Evolutionary conservation across 1,139 yeast species (phyloP), one percentile per base, ranked within the genome.

Genomic region (Saccharomycopsis phalli): DNA sequence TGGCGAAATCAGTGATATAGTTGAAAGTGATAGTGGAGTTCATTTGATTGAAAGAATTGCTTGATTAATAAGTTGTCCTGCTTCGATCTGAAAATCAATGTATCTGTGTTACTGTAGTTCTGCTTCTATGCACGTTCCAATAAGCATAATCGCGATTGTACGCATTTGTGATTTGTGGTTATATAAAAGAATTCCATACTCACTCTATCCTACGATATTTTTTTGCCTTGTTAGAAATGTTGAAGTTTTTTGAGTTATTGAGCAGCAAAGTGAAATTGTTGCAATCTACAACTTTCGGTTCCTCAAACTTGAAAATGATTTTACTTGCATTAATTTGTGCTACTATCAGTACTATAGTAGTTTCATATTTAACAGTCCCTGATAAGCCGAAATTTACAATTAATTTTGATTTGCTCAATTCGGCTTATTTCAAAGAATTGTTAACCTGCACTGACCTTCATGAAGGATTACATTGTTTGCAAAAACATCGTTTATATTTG

Each of bases 11-110:
- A 81, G 94, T 54, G 82, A 76, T 40, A 74, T 87, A 18, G 80
- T 91, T 11, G 96, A 87, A 60, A 76, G 91, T 11, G 94, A 82
- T 51, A 81, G 94, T 52, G 98, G 98, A 16, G 78, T 86, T 40
- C 98, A 91, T 57, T 60, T 91, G 49, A 77, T 91, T 53, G 81
- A 82, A 60, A 71, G 98, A 58, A 81, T 91, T 2, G 95, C 79
- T 8, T 82, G 56, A 37, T 20, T 3, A 22, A 10, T 10, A 10
- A 22, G 25, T 6, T 7, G 6, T 22, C 10, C 10, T 7, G 25
- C 25, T 6, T 22, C 6, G 25, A 7, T 22, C 10, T 22, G 25
- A 22, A 10, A 10, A 22, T 22, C 25, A 6, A 10, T 10, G 10
- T 10, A 6, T 22, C 25, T 22, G 8, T 22, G 6, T 22, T 10